These are phyloP conservation scores for Chytriomyces sp. DNA, from an alignment of 192 early-diverging fungal genomes.

Conservation along the genomic window DNA sequence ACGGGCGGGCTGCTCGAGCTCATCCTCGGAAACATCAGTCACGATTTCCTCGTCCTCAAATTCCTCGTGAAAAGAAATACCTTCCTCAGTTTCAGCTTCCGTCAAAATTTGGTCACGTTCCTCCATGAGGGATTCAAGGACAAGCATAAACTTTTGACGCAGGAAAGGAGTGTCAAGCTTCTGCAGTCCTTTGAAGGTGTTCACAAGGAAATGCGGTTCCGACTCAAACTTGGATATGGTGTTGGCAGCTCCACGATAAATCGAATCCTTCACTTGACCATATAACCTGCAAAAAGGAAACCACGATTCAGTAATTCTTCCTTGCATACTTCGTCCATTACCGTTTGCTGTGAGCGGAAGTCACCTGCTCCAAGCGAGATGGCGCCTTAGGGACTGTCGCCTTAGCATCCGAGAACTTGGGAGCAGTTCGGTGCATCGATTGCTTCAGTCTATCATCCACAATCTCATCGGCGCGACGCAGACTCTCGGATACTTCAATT, in stretches of 20 bases:
- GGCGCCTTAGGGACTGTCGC: too few relatives aligned
- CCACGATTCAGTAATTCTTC: neutral
- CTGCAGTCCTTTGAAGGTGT: conserved; percentile 36
- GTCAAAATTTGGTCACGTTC: neutral
- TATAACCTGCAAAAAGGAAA: conserved; percentile 34
- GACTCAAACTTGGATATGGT: conserved; percentile 35
- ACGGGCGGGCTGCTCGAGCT: too few relatives aligned
- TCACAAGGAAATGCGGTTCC: conserved; percentile 47
- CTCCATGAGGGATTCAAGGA: conserved; percentile 30
- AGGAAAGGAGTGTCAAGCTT: conserved; percentile 32
- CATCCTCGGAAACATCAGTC: neutral
- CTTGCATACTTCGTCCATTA: neutral
- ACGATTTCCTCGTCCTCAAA: neutral
- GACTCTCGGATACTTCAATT: neutral
- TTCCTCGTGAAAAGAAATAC: neutral
- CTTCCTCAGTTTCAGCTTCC: neutral
- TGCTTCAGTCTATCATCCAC: neutral
- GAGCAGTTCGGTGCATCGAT: too few relatives aligned
- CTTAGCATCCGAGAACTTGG: too few relatives aligned
- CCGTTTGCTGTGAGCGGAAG: neutral
- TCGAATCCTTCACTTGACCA: conserved; percentile 33
- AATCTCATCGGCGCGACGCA: conserved; percentile 15
- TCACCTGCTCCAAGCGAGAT: too few relatives aligned
- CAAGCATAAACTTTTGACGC: conserved; percentile 41
- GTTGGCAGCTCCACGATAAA: conserved; percentile 44